phyloP scores from a whole-genome alignment of 768 basidiomycete genomes.

The Paxillus ammoniavirescens region DNA sequence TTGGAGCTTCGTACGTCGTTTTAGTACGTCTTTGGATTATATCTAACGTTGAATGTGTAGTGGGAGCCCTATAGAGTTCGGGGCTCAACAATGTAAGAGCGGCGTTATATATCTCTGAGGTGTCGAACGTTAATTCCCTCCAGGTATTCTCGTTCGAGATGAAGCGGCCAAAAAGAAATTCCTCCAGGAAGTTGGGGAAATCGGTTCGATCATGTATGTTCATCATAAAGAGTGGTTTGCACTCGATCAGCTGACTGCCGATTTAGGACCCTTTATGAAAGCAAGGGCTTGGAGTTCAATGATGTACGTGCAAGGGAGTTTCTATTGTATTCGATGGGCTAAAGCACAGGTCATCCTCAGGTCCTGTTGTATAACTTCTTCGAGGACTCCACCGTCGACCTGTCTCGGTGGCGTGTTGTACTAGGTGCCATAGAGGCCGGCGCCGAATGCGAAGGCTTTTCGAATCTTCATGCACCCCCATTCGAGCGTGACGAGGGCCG shows the following conservation, averaged over 20 bases:
- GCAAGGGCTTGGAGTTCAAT: constrained; percentile 30
- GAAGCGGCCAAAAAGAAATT: constrained; percentile 49
- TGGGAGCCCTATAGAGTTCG: constrained; percentile 54
- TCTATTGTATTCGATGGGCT: not conserved
- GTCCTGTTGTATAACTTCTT: constrained; percentile 78
- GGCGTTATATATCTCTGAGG: not conserved
- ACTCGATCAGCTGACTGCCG: not conserved
- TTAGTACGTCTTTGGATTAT: not conserved
- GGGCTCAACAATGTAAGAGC: constrained; percentile 60
- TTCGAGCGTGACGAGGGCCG: constrained; percentile 45
- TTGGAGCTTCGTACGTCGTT: constrained; percentile 41
- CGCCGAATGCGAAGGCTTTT: constrained; percentile 9
- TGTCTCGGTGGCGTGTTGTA: constrained; percentile 59
- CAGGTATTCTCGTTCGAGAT: constrained; percentile 71
- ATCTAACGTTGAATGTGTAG: constrained; percentile 28
- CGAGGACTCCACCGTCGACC: constrained; percentile 52
- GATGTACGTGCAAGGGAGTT: constrained; percentile 9
- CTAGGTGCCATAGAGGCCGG: constrained; percentile 38
- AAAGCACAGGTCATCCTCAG: constrained; percentile 31
- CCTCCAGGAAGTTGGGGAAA: constrained; percentile 50
- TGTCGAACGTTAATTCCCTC: not conserved
- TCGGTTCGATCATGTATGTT: constrained; percentile 58
- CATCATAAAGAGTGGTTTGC: not conserved
- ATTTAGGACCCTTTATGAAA: constrained; percentile 31
- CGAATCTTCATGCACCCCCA: constrained; percentile 34